Evolutionary conservation across 257 asterid genomes (phyloP).

Genomic region (Eucommia ulmoides): DNA sequence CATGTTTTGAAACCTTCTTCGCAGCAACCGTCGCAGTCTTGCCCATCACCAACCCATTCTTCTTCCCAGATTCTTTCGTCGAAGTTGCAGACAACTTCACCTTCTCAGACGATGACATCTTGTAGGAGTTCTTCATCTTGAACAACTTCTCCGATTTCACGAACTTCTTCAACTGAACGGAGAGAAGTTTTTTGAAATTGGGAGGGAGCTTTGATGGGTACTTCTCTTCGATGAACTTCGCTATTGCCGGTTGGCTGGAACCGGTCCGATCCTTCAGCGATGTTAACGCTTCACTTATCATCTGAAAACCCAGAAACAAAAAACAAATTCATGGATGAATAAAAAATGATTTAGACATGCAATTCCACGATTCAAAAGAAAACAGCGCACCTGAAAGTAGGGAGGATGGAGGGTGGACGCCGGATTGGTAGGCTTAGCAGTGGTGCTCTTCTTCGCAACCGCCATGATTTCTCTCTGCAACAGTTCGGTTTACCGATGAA

Average conservation of each 20-base stretch:
- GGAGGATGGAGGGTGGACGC: constrained; percentile 29
- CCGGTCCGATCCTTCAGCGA: constrained; percentile 46
- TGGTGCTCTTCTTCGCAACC: constrained; percentile 19
- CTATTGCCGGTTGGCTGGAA: constrained; percentile 54
- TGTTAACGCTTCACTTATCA: constrained; percentile 48
- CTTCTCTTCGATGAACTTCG: constrained; percentile 35
- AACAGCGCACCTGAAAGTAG: constrained; percentile 23
- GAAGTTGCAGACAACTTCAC: constrained; percentile 8
- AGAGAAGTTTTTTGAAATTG: constrained; percentile 34
- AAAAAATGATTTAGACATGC: background rate
- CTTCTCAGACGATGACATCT: constrained; percentile 22
- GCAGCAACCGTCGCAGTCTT: constrained; percentile 4
- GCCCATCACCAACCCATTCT: background rate
- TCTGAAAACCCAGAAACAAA: constrained; percentile 15
- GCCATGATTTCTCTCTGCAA: constrained; percentile 34
- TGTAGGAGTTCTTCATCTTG: constrained; percentile 41
- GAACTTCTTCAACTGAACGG: constrained; percentile 34
- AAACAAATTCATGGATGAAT: background rate
- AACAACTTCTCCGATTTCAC: constrained; percentile 35
- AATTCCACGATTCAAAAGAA: background rate
- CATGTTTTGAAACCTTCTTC: constrained; percentile 26
- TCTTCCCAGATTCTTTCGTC: constrained; percentile 4
- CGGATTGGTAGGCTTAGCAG: constrained; percentile 8
- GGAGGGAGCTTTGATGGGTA: constrained; percentile 30
- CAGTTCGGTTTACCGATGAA: too few species aligned